Evolutionary conservation across 257 asterid genomes (phyloP), one percentile per base, ranked within the genome.

Genomic region (Fraxinus pennsylvanica): DNA sequence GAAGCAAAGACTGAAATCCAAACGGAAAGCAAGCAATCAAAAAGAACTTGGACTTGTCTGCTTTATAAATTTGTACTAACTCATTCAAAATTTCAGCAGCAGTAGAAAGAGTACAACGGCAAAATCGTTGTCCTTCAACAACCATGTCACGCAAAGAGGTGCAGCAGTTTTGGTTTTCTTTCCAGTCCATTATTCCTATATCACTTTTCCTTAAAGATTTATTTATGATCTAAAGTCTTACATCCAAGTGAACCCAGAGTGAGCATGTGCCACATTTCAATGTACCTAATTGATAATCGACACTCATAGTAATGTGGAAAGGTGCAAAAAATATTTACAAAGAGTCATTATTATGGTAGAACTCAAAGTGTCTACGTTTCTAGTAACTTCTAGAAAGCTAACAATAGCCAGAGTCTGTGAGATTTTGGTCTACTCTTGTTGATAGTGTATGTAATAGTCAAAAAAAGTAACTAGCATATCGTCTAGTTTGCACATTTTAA

Each of bases 371-470:
- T 9, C 22, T 12, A 71, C 13, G 32, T 41, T n/a, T 71, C 47
- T 10, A 22, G 75, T 9, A 21, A 39, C 54, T 19, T 38, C 10
- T 71, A 71, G 54, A 39, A 22, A 45, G 41, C 63, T 14, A 54
- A 39, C 10, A 41, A 45, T 4, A 71, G 17, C 32, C 27, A 22
- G 29, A 41, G 13, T 10, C 27, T 74, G n/a, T 38, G 59, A 22
- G 29, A 43, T 6, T 35, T 57, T 33, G 66, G 21, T 3, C 47
- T 25, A 65, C 54, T 29, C 43, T 29, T 22, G 75, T 36, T 69
- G 72, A 73, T 6, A 47, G 54, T 27, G 69, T 25, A 72, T 41
- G 45, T 47, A 72, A 72, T 52, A 32, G 30, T 61, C 38, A 25
- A 17, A 38, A 32, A 63, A 22, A 27, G 14, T 71, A 12, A 3